Evolutionary conservation across 768 basidiomycete species (phyloP), one percentile per base, ranked within the genome.

Genomic region (Lenzites betulinus): DNA sequence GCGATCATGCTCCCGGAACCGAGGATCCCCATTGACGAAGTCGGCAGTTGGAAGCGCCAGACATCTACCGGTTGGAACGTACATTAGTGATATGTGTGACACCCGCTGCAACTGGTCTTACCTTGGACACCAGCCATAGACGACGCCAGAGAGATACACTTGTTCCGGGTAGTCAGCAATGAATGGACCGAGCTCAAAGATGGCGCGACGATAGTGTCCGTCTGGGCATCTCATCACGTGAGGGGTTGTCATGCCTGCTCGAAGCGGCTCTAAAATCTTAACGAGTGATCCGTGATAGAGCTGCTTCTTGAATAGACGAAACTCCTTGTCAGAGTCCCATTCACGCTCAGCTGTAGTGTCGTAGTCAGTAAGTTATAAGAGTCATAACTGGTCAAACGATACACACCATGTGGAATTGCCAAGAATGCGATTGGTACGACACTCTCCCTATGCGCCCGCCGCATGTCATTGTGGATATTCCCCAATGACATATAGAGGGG

Each of bases 161-260:
- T 75, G 73, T 46, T 73, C 74, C 6, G 70, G 71, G 53, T 74
- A 74, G 54, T 74, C 71, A 0, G 72, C 72, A 57, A 75, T 75
- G 47, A 68, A 74, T 4, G 70, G 68, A 0, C 70, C 72, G 18
- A 75, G 23, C 9, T 57, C 69, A 56, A 69, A 74, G 9, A 75
- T 64, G 0, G 63, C 68, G 7, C 64, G 56, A 0, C 66, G 65
- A 54, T 59, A 75, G 51, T 74, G 65, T 0, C 67, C 63, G 58
- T 75, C 71, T 1, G 67, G 59, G 47, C 70, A 65, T 7, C 46
- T 49, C 8, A 54, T 46, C 9, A 69, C 41, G 2, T 42, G 9
- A 18, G 41, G 41, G 9, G 9, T 42, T 18, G 9, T 18, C 65
- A 66, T 66, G 13, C 49, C 54, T 3, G 59, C 47, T 12, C 48